Evolutionary conservation across 345 rosid species (phyloP).

Genomic region (Ceriops decandra): DNA sequence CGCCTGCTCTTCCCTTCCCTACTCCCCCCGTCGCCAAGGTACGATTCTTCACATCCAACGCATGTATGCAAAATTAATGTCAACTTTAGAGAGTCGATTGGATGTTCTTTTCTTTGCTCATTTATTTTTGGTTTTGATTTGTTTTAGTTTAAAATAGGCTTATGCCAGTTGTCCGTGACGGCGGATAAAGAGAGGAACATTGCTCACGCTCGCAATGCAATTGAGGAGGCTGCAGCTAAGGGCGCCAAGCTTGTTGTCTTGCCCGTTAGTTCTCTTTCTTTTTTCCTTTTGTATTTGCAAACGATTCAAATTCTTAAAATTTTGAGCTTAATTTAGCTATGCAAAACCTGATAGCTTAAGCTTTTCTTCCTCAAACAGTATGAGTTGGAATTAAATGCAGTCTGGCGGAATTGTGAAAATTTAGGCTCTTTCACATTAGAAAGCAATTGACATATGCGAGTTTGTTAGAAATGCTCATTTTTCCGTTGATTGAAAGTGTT

Average conservation of each 20-base stretch:
- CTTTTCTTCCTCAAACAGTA: too few relatives aligned
- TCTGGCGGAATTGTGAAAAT: too few relatives aligned
- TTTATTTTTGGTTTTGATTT: neutral
- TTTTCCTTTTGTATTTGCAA: neutral
- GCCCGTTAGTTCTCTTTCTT: slow-evolving; percentile 47
- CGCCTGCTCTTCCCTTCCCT: slow-evolving; percentile 73
- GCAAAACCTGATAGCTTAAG: too few relatives aligned
- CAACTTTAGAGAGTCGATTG: neutral
- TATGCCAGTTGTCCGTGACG: slow-evolving; percentile 76
- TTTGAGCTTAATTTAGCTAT: too few relatives aligned
- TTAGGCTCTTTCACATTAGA: too few relatives aligned
- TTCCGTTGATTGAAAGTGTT: neutral
- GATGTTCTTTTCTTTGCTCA: neutral
- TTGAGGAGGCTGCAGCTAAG: slow-evolving; percentile 66
- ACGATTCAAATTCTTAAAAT: too few relatives aligned
- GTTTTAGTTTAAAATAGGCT: slow-evolving; percentile 72
- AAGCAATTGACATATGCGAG: too few relatives aligned
- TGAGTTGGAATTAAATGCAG: too few relatives aligned
- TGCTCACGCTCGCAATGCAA: slow-evolving; percentile 56
- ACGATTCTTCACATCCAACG: neutral
- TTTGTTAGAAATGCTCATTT: too few relatives aligned
- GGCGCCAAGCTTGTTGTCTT: slow-evolving; percentile 80
- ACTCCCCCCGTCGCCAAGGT: slow-evolving; percentile 70
- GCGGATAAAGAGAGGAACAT: slow-evolving; percentile 76
- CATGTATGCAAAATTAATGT: neutral